Conservation (phyloP, 352 stramenopile species). For the Pythium monospermum region DNA sequence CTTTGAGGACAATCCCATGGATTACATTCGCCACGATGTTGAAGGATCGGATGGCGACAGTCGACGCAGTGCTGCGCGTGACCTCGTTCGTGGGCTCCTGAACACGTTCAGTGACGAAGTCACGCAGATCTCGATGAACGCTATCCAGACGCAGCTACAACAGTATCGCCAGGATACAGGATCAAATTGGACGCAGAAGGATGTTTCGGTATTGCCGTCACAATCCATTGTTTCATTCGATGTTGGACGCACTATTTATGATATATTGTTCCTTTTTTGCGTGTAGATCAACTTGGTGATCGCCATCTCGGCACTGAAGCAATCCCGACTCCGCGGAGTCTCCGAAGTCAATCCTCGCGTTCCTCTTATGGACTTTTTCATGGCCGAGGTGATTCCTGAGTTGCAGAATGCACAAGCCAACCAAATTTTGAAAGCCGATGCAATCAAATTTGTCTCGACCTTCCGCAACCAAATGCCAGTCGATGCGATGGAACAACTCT, state of each 20-base stretch:
- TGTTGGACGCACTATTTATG: neutral
- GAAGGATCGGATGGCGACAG: constrained; percentile 97
- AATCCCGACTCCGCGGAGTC: constrained; percentile 91
- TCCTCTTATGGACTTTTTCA: constrained; percentile 97
- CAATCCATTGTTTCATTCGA: neutral
- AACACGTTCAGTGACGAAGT: constrained; percentile 92
- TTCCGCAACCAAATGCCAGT: constrained; percentile 96
- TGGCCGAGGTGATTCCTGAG: constrained; percentile 90
- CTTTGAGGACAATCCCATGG: constrained; percentile 98
- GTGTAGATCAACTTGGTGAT: constrained; percentile 91
- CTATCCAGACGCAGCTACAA: constrained; percentile 89
- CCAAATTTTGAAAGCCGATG: constrained; percentile 95
- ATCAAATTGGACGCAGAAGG: constrained; percentile 93
- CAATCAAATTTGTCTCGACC: constrained; percentile 98
- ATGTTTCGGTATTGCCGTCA: constrained; percentile 85
- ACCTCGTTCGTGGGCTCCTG: constrained; percentile 94
- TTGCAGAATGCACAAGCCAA: constrained; percentile 80
- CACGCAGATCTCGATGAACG: constrained; percentile 91
- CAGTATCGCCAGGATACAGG: constrained; percentile 85
- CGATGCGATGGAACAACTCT: constrained; percentile 89
- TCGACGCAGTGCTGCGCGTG: constrained; percentile 90
- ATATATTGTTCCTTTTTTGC: neutral
- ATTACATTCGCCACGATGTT: constrained; percentile 98
- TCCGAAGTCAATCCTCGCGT: constrained; percentile 93
- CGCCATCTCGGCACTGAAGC: constrained; percentile 92